Conservation (phyloP, 257 asterid species). For the Rauvolfia tetraphylla region DNA sequence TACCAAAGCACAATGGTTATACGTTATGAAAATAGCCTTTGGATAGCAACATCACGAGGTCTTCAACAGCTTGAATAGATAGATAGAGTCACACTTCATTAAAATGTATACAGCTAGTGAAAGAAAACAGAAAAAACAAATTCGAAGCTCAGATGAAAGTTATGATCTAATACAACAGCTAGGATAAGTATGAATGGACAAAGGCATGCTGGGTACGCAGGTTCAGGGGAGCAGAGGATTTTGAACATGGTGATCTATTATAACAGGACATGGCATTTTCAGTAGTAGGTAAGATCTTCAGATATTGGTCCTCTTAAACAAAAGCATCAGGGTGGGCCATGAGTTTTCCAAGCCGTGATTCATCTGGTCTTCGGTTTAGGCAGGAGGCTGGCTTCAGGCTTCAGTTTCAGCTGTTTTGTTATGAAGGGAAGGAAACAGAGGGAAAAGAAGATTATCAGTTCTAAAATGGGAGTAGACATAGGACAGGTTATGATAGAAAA, state of each 20-base stretch:
- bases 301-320: conserved; percentile 69
- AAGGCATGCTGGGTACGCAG: conserved; percentile 52
- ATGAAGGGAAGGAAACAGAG: conserved; percentile 81
- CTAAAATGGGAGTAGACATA: conserved; percentile 28
- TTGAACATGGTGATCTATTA: conserved; percentile 57
- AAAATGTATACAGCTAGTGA: conserved; percentile 11
- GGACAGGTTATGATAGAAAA: conserved; percentile 31
- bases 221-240: conserved; percentile 66
- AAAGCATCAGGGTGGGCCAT: conserved; percentile 86
- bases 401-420: conserved; percentile 88
- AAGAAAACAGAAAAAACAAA: conserved; percentile 23
- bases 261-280: conserved; percentile 62
- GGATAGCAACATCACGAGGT: neutral
- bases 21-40: neutral
- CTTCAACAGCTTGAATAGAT: neutral
- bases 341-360: conserved; percentile 61
- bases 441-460: conserved; percentile 77
- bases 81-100: conserved; percentile 8
- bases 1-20: neutral
- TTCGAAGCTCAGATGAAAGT: conserved; percentile 41
- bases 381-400: conserved; percentile 95
- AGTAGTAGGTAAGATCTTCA: conserved; percentile 60
- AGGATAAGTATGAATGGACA: conserved; percentile 38
- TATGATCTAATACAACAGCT: conserved; percentile 48
- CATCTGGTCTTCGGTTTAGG: conserved; percentile 98